Base-by-base conservation (phyloP, 1,284 basidiomycete genomes). In the Cutaneotrichosporon arboriforme region DNA sequence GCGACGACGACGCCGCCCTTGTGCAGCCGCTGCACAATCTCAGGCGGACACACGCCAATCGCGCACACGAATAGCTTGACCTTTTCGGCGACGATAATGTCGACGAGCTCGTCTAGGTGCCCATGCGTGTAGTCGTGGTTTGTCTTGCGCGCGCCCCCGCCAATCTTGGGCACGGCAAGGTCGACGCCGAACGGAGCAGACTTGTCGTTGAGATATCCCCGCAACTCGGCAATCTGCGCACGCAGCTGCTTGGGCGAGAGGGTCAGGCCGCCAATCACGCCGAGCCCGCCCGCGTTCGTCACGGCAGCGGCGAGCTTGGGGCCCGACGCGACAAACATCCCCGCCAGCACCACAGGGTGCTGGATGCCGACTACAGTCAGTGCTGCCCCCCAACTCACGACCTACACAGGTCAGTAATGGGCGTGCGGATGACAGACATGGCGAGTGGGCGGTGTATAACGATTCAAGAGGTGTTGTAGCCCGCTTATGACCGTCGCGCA, bases 311-410 rank as follows among this genome's bases (percentile, higher is more conserved):
- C 77, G 17, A 91, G 81, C 69, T 88, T 86, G 17, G 89, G 87
- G 15, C 89, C 89, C 45, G 89, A 87, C 35, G 88, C 88, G 17
- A 88, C 85, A 67, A 90, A 90, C 88, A 90, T 90, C 17, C 87
- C 86, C 62, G 91, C 90, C 23, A 94, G 84, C 57, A 93, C 74
- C 62, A 94, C 81, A 43, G 90, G 90, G 70, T 94, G 90, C 73
- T 86, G 81, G 73, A 93, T 84, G 52, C 83, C 83, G 75, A 94
- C 69, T 73, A 52, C 9, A 17, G 49, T 50, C 17, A 37, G 40
- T n/a, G n/a, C 21, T n/a, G 4, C 14, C 33, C 17, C 10, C 31
- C 4, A 17, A 12, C 18, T 18, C 12, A 4, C 20, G 20, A 51
- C 51, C 15, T 23, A 53, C 51, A 47, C 33, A 53, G 40, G 40